Evolutionary conservation across 768 basidiomycete species (phyloP).

Genomic region (Imleria badia): DNA sequence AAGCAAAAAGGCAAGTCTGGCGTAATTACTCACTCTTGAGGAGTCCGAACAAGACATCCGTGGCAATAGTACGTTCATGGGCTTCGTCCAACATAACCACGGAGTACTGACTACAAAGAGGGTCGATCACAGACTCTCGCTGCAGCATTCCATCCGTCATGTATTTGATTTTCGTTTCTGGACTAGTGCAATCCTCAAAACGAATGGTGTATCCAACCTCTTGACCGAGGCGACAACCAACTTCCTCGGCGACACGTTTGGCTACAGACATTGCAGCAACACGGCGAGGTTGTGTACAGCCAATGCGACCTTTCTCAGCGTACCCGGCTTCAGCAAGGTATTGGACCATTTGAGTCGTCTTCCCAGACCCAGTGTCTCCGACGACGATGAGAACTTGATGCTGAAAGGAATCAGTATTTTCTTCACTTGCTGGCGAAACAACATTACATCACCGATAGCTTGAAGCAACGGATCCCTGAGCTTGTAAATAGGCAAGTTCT

Average conservation of each 20-base stretch:
- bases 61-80: slow-evolving; percentile 97
- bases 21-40: slow-evolving; percentile 53
- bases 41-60: slow-evolving; percentile 95
- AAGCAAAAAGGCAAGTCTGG: background rate
- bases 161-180: slow-evolving; percentile 99
- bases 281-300: slow-evolving; percentile 98
- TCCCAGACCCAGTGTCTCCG: slow-evolving; percentile 98
- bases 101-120: slow-evolving; percentile 88
- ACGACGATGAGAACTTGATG: slow-evolving; percentile 97
- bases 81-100: slow-evolving; percentile 99
- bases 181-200: slow-evolving; percentile 98
- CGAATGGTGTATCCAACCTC: slow-evolving; percentile 99
- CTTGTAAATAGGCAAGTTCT: slow-evolving; percentile 91
- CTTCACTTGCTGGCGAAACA: background rate
- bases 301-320: slow-evolving; percentile 87
- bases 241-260: slow-evolving; percentile 97
- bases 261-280: slow-evolving; percentile 99
- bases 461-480: slow-evolving; percentile 86
- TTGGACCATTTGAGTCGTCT: slow-evolving; percentile 99
- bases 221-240: slow-evolving; percentile 94
- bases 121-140: slow-evolving; percentile 94
- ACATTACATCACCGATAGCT: slow-evolving; percentile 82
- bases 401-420: slow-evolving; percentile 20
- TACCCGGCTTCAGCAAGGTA: slow-evolving; percentile 95
- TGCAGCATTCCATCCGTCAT: slow-evolving; percentile 99